Evolutionary conservation across 2,329 filamentous ascomycete genomes (phyloP).

Genomic region (Teratosphaeria gauchensis): DNA sequence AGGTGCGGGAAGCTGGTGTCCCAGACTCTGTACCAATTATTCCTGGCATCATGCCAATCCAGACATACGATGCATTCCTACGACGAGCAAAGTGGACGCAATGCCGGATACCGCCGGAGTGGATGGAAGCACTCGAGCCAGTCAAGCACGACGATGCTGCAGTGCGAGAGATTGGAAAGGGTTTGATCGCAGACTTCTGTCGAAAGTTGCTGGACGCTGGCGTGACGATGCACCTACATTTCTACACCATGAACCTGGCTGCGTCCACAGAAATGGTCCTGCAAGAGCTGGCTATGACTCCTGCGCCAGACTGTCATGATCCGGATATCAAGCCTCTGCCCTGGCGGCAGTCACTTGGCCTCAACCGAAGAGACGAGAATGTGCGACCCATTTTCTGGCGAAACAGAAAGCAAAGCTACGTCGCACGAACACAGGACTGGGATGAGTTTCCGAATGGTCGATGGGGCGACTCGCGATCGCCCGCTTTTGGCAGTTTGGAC

Average conservation of each 20-base stretch:
- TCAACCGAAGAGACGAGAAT: constrained; percentile 83
- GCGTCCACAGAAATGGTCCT: constrained; percentile 90
- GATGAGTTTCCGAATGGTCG: constrained; percentile 98
- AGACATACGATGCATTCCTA: constrained; percentile 87
- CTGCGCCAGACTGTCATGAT: constrained; percentile 55
- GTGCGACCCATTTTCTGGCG: constrained; percentile 98
- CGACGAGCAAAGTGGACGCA: constrained; percentile 86
- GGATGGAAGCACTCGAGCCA: constrained; percentile 74
- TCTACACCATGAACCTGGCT: constrained; percentile 98
- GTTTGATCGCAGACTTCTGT: constrained; percentile 81
- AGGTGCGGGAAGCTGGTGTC: constrained; percentile 77
- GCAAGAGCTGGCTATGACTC: constrained; percentile 76
- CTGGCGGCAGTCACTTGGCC: constrained; percentile 88
- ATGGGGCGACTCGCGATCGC: constrained; percentile 94
- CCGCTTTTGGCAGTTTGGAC: constrained; percentile 91
- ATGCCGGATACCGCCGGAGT: constrained; percentile 69
- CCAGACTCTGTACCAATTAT: constrained; percentile 61
- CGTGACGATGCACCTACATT: constrained; percentile 74
- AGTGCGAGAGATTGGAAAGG: constrained; percentile 81
- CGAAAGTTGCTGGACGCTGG: constrained; percentile 72
- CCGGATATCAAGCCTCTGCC: constrained; percentile 62
- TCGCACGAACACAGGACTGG: constrained; percentile 94
- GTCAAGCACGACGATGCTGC: constrained; percentile 95
- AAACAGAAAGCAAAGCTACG: constrained; percentile 91
- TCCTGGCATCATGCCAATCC: constrained; percentile 86